phyloP scores from a whole-genome alignment of 2,329 filamentous ascomycete genomes.

The Fusarium oligoseptatum region DNA sequence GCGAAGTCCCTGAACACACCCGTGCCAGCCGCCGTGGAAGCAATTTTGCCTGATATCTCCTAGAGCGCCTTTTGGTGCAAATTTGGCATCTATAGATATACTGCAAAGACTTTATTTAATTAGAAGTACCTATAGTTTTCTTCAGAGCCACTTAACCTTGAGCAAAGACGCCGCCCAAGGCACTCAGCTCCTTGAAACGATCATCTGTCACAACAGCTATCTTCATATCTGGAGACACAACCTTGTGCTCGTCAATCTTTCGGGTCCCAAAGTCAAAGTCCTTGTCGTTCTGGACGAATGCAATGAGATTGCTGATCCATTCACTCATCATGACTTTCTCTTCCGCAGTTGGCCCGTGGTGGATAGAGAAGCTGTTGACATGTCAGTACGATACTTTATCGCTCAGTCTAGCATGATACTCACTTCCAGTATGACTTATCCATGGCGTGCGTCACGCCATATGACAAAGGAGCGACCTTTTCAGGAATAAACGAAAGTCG shows the following conservation, averaged over 20 bases:
- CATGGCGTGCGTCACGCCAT: conserved; percentile 56
- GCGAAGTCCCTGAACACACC: too few relatives aligned
- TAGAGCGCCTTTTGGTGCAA: too few relatives aligned
- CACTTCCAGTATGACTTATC: conserved; percentile 60
- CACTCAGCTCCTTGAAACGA: neutral
- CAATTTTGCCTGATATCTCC: too few relatives aligned
- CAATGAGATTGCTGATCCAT: conserved; percentile 54
- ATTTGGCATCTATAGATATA: too few relatives aligned
- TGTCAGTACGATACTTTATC: neutral
- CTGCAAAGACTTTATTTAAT: neutral
- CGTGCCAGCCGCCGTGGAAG: too few relatives aligned
- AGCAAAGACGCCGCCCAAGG: neutral
- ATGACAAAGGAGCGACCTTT: conserved; percentile 51
- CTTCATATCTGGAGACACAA: neutral
- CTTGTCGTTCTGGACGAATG: conserved; percentile 52
- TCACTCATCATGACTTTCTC: conserved; percentile 54
- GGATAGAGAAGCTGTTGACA: conserved; percentile 51
- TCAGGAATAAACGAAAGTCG: conserved; percentile 58
- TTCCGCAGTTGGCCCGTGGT: conserved; percentile 52
- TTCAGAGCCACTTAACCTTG: neutral
- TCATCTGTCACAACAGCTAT: neutral
- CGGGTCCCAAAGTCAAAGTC: conserved; percentile 51
- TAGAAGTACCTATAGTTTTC: too few relatives aligned
- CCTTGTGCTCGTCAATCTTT: neutral
- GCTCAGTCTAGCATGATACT: conserved; percentile 19